Evolutionary conservation across 768 basidiomycete species (phyloP).

Genomic region (Mycena galericulata): DNA sequence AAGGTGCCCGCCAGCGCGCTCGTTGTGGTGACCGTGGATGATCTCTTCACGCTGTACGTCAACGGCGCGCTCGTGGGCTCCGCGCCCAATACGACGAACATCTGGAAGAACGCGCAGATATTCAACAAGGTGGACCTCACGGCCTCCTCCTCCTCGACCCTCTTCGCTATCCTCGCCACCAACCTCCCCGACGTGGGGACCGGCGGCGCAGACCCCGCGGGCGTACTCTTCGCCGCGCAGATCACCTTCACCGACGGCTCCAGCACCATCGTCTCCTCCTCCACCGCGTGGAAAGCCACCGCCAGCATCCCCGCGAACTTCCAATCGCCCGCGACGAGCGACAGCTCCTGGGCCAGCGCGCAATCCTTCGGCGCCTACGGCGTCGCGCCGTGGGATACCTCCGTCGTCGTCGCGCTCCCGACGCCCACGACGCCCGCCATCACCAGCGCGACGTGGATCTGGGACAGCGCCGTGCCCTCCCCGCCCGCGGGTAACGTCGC

Average conservation of each 20-base stretch:
- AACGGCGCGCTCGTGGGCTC: slow-evolving; percentile 42
- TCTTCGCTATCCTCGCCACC: slow-evolving; percentile 45
- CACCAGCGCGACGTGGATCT: slow-evolving; percentile 43
- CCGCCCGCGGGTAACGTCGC: slow-evolving; percentile 41
- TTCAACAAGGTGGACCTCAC: slow-evolving; percentile 37
- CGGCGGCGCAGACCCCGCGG: slow-evolving; percentile 42
- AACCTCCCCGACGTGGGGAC: slow-evolving; percentile 33
- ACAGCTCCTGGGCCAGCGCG: slow-evolving; percentile 40
- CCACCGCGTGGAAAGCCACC: slow-evolving; percentile 40
- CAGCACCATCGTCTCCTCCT: slow-evolving; percentile 38
- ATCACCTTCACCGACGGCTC: slow-evolving; percentile 44
- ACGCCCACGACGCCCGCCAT: slow-evolving; percentile 31
- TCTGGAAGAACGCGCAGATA: slow-evolving; percentile 43
- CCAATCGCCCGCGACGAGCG: slow-evolving; percentile 36
- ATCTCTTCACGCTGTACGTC: slow-evolving; percentile 45
- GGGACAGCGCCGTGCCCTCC: slow-evolving; percentile 32
- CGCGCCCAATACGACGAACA: slow-evolving; percentile 36
- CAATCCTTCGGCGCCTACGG: slow-evolving; percentile 38
- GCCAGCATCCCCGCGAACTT: slow-evolving; percentile 40
- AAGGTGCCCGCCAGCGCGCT: slow-evolving; percentile 38
- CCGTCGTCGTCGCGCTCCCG: slow-evolving; percentile 36
- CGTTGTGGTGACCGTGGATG: slow-evolving; percentile 44
- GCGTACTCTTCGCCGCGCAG: slow-evolving; percentile 41
- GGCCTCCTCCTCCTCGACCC: slow-evolving; percentile 23
- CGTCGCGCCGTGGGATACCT: slow-evolving; percentile 41